A percentile compares a stretch with the other conserved stretches of the same genome.
Evolutionary conservation across 306 rosid genomes (phyloP).

Genomic region (Castanopsis chinensis): DNA sequence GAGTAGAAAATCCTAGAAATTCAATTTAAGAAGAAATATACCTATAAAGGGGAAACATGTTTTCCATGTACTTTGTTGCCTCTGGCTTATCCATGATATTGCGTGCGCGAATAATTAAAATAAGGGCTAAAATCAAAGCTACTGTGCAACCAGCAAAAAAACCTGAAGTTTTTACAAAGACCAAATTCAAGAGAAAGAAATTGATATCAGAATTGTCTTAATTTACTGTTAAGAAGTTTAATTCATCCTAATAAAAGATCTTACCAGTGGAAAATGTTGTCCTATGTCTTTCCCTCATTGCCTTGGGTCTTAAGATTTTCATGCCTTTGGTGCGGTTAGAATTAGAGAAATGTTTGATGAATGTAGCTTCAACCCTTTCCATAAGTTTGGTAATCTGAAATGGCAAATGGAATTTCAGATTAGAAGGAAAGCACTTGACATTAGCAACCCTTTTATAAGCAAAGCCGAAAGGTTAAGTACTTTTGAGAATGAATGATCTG

Average conservation of each 20-base stretch:
- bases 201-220: too few relatives aligned
- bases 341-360: conserved; percentile 63
- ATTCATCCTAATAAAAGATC: neutral
- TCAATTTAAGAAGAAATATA: conserved; percentile 3
- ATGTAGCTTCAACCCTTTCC: conserved; percentile 51
- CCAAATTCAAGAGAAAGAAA: conserved; percentile 3
- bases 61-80: conserved; percentile 53
- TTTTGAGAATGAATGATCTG: too few relatives aligned
- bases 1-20: too few relatives aligned
- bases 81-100: conserved; percentile 33
- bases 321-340: conserved; percentile 63
- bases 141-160: conserved; percentile 63
- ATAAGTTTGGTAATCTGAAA: conserved; percentile 38
- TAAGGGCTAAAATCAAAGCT: conserved; percentile 50
- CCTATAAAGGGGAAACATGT: conserved; percentile 79
- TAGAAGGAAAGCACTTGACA: too few relatives aligned
- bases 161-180: conserved; percentile 37
- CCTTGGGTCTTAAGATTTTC: conserved; percentile 55
- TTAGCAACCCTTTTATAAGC: too few relatives aligned
- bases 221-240: too few relatives aligned
- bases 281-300: conserved; percentile 57
- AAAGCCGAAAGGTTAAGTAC: too few relatives aligned
- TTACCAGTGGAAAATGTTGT: conserved; percentile 61
- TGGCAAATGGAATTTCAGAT: neutral
- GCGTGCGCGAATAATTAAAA: conserved; percentile 39